Conservation (phyloP, 139 green algal species). For the Chlamydomonas asymmetrica region DNA sequence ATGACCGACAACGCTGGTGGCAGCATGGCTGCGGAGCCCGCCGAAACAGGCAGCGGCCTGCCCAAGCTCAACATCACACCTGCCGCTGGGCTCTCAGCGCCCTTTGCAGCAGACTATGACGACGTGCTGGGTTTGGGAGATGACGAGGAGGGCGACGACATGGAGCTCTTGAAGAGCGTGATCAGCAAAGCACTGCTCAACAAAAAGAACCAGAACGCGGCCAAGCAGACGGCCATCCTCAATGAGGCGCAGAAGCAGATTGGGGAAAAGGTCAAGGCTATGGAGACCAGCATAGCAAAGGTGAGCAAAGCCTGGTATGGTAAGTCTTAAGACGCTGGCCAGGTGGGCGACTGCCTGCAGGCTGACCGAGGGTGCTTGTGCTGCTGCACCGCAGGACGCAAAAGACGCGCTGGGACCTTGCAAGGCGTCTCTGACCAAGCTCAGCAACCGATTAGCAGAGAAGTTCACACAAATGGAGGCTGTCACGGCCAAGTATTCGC, state of each 20-base stretch:
- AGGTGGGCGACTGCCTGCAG: too few relatives aligned
- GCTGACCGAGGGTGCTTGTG: too few relatives aligned
- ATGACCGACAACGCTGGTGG: too few relatives aligned
- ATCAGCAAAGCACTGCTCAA: not conserved
- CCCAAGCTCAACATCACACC: too few relatives aligned
- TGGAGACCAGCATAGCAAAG: slow-evolving; percentile 5
- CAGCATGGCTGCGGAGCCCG: too few relatives aligned
- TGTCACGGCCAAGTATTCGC: slow-evolving; percentile 45
- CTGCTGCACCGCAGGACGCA: slow-evolving; percentile 26
- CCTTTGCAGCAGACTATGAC: not conserved
- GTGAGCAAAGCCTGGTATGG: too few relatives aligned
- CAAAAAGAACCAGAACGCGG: slow-evolving; percentile 2
- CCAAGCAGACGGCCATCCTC: slow-evolving; percentile 6
- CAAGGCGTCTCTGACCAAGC: slow-evolving; percentile 8
- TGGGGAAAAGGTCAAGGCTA: too few relatives aligned
- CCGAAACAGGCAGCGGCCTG: too few relatives aligned
- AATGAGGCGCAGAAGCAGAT: too few relatives aligned
- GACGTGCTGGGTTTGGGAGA: not conserved
- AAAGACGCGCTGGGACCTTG: slow-evolving; percentile 7
- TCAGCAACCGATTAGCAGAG: slow-evolving; percentile 14
- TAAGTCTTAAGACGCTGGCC: too few relatives aligned
- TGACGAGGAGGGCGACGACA: slow-evolving; percentile 8
- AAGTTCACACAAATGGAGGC: slow-evolving; percentile 30
- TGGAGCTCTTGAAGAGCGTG: slow-evolving; percentile 3
- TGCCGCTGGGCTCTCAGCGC: not conserved